phyloP scores from a whole-genome alignment of 2,329 filamentous ascomycete genomes.

The Fusarium sp. region DNA sequence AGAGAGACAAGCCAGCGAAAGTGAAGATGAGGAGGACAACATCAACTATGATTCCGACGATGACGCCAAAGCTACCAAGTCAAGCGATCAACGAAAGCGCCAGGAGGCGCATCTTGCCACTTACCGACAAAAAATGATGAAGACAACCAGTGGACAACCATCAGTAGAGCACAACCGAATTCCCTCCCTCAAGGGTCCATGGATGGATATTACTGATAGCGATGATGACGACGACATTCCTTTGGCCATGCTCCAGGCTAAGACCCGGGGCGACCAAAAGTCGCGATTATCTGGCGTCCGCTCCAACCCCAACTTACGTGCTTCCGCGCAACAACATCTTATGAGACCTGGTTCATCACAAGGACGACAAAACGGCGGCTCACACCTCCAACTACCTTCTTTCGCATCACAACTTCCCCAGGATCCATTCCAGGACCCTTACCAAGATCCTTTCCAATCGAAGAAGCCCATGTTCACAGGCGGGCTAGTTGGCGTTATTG shows the following conservation, averaged over 20 bases:
- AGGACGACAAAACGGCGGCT: not conserved
- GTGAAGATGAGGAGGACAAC: constrained; percentile 26
- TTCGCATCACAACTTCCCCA: constrained; percentile 34
- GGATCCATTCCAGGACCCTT: constrained; percentile 33
- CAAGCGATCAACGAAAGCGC: constrained; percentile 19
- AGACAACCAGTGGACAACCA: constrained; percentile 26
- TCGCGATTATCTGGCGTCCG: constrained; percentile 18
- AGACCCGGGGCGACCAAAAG: not conserved
- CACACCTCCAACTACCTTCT: constrained; percentile 24
- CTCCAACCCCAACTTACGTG: constrained; percentile 35
- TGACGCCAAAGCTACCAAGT: not conserved
- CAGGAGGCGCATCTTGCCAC: constrained; percentile 36
- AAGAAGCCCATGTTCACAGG: constrained; percentile 28
- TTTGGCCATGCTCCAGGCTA: constrained; percentile 28
- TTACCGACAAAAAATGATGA: constrained; percentile 41
- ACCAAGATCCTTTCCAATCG: constrained; percentile 1
- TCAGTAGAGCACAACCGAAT: constrained; percentile 7
- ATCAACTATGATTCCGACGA: constrained; percentile 36
- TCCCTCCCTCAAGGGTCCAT: constrained; percentile 12
- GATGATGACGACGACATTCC: constrained; percentile 35
- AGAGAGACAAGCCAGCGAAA: constrained; percentile 9
- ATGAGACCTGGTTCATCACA: constrained; percentile 36
- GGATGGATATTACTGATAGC: constrained; percentile 3
- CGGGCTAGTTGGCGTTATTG: constrained; percentile 31
- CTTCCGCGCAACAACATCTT: constrained; percentile 24